Evolutionary conservation across 2,329 filamentous ascomycete genomes (phyloP), one percentile per base, ranked within the genome.

Genomic region (Aspergillus arachidicola): DNA sequence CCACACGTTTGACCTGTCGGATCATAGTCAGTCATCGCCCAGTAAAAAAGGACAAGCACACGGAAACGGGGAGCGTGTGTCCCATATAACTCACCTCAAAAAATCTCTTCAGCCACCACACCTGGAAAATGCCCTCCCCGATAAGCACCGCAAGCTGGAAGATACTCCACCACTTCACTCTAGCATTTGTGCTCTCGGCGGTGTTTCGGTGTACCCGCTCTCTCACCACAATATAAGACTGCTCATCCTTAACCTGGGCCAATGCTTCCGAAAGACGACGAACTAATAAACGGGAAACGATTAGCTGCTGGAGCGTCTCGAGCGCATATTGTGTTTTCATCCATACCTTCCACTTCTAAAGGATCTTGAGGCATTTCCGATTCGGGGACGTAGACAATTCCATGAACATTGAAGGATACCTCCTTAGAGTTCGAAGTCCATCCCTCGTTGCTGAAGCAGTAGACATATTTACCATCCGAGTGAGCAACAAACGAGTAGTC

Each of bases 151-250:
- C 86, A 68, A 99, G 88, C 81, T 99, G 94, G 81, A 98, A 98
- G 72, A 98, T 87, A 80, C 95, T 97, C 95, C 95, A 99, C 95
- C 95, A 99, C 85, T 99, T 99, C 78, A 99, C 95, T 70, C 95
- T 87, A 71, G 89, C 87, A 81, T 99, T 99, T 74, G 95, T 99
- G 86, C 94, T 97, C 84, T 99, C 95, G 68, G 95, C 95, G 11
- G 95, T 99, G 84, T 99, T 99, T 78, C 95, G 88, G 85, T 99
- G 95, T 71, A 92, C 97, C 75, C 95, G 88, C 83, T 99, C 95
- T 72, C 95, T 91, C 63, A 98, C 83, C 66, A 99, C 89, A 75
- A 99, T 98, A 83, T 99, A 99, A 71, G 90, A 88, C 83, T 99
- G 95, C 83, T 99, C 95, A 79, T 98, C 95, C 84, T 96, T 97